Conservation (phyloP, 352 stramenopile species). For the Pythium phragmitis region DNA sequence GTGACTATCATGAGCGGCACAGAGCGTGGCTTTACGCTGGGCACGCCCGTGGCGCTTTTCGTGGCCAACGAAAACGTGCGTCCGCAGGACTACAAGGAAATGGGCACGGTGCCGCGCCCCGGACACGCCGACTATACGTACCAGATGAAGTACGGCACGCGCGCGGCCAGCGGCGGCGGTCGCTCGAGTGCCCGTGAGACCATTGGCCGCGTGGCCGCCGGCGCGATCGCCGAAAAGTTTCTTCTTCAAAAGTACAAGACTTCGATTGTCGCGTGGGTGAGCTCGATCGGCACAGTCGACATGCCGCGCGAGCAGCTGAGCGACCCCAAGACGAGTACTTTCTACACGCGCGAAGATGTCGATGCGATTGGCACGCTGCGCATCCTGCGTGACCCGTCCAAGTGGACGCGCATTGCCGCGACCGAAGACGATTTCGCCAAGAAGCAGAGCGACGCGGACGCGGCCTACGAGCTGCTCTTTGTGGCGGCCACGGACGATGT, state of each 20-base stretch:
- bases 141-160: constrained; percentile 99
- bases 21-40: constrained; percentile 92
- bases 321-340: constrained; percentile 50
- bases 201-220: constrained; percentile 97
- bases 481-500: constrained; percentile 56
- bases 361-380: constrained; percentile 79
- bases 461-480: constrained; percentile 73
- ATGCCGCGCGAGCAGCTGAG: constrained; percentile 78
- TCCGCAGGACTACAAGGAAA: constrained; percentile 96
- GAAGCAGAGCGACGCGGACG: constrained; percentile 63
- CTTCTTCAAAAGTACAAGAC: constrained; percentile 92
- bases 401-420: constrained; percentile 52
- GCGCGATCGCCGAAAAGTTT: constrained; percentile 96
- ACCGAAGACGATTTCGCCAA: constrained; percentile 32
- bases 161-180: constrained; percentile 95
- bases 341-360: constrained; percentile 84
- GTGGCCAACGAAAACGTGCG: constrained; percentile 98
- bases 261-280: constrained; percentile 88
- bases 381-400: constrained; percentile 69
- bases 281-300: constrained; percentile 78
- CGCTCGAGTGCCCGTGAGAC: constrained; percentile 96
- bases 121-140: constrained; percentile 99
- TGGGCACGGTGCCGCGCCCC: constrained; percentile 89
- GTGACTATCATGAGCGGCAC: constrained; percentile 98
- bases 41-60: constrained; percentile 96